Base-by-base conservation (phyloP, 1,139 yeast species). In the Zhuliangozyma blackwelliae region DNA sequence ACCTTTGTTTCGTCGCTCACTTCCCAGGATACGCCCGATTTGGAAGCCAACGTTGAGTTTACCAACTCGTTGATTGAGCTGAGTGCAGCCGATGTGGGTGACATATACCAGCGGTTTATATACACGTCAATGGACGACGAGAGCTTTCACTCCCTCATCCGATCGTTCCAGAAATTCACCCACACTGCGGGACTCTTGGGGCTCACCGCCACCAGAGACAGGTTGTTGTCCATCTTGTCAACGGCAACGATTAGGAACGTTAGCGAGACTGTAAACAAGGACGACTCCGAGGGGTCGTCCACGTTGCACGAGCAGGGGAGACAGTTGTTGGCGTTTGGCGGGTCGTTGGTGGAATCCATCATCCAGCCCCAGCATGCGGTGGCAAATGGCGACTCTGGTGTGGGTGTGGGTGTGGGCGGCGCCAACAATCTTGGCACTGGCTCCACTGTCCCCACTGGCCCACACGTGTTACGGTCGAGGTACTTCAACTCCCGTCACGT, bases 161-260 rank as follows among this genome's bases (percentile, higher is more conserved):
- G 95, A 33, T 75, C 95, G 0, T 67, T 86, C 7, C 97, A 90
- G 55, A 82, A 82, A 44, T 68, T 85, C 36, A 77, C 95, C 5
- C 96, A 89, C 52, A 79, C 92, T 0, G 72, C 92, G 0, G 97
- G 97, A 0, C 63, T 86, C n/a, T 59, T 89, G 25, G 79, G 79
- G 0, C 54, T 83, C 16, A 51, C 58, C 1, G 62, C 63, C 0
- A 68, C 82, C 10, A 63, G 95, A 36, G 85, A 86, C 51, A 73
- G 77, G 2, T 71, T 85, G 32, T 58, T 89, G 35, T 50, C 61
- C 19, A 59, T 83, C 22, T 68, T 90, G 40, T 77, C 89, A 0
- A 63, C 65, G 30, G 75, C 78, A 12, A 70, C 79, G 1, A 64
- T 75, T 5, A 10, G 11, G 12, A 25, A 25, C 11, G 55, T 58